Percentiles rank a stretch among this genome's conserved stretches.
These are phyloP conservation scores for Pichia rugopelliculosa DNA, from an alignment of 805 yeast species.

Conservation along the genomic window DNA sequence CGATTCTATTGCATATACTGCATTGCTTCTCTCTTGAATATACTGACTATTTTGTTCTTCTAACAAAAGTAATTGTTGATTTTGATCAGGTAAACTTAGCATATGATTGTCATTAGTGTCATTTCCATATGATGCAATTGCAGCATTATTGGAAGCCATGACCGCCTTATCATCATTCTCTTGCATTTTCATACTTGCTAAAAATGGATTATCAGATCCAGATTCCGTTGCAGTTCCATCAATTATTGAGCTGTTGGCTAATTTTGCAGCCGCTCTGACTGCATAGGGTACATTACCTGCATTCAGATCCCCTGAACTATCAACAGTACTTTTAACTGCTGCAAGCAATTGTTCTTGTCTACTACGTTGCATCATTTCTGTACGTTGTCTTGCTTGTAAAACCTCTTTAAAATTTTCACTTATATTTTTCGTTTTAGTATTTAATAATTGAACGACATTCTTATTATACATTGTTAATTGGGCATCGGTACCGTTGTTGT, in stretches of 20 bases:
- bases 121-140: background rate
- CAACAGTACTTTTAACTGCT: constrained; percentile 28
- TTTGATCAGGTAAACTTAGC: constrained; percentile 75
- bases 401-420: constrained; percentile 88
- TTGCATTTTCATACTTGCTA: constrained; percentile 17
- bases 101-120: constrained; percentile 40
- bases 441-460: constrained; percentile 80
- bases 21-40: constrained; percentile 74
- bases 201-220: constrained; percentile 32
- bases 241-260: background rate
- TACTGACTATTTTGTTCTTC: constrained; percentile 79
- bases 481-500: constrained; percentile 30
- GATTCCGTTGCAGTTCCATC: background rate
- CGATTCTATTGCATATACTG: constrained; percentile 94
- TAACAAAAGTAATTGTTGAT: constrained; percentile 70
- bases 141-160: constrained; percentile 2
- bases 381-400: constrained; percentile 77
- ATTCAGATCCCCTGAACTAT: constrained; percentile 2
- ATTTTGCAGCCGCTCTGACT: constrained; percentile 14
- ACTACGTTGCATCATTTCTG: constrained; percentile 70
- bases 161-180: background rate
- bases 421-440: constrained; percentile 84
- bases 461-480: constrained; percentile 69
- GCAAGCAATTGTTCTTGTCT: constrained; percentile 82
- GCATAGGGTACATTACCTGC: constrained; percentile 21